Base-by-base conservation (phyloP, 179 eudicot genomes). In the Pouteria campechiana region DNA sequence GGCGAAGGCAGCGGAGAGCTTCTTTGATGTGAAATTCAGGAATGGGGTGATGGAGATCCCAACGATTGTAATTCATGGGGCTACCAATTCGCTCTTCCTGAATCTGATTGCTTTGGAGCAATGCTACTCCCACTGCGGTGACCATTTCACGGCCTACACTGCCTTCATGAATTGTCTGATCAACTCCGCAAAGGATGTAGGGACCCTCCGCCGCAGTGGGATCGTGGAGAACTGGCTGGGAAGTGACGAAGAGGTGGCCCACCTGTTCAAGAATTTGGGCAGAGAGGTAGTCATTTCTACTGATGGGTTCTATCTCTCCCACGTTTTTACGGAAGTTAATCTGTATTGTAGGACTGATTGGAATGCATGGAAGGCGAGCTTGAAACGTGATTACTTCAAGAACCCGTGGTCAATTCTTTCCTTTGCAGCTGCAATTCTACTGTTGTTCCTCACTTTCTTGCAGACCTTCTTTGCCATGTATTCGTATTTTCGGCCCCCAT, bases 21-120 rank as follows among this genome's bases (percentile, higher is more conserved):
- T 61, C 32, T 57, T 61, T 14, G 52, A 61, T 18, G 52, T 56
- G 36, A 38, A 29, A 0, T 66, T 29, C 13, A 29, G 18, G 17
- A 17, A 17, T 8, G 13, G 50, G 21, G 50, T 29, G 36, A 14
- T 45, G 3, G 25, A 45, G 32, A 45, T 29, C 4, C 37, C 37
- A 25, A 6, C 23, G 1, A 30, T 45, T 6, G 19, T 6, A 12
- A 28, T 45, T 2, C 17, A 45, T 12, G 31, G 32, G 2, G 9
- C 32, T 25, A 45, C 22, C 11, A 30, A 23, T 16, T 7, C 34
- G 15, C 37, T 45, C 23, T 7, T 45, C 16, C 9, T 32, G 2
- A 29, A 45, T 25, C 32, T 23, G 7, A 9, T 45, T 9, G 50
- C 50, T 1, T 45, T 16, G 37, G 50, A 45, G 20, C 50, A 29